A percentile compares a stretch with the other conserved stretches of the same genome.
phyloP scores from a whole-genome alignment of 768 basidiomycete species.

The Kwoniella dejecticola region DNA sequence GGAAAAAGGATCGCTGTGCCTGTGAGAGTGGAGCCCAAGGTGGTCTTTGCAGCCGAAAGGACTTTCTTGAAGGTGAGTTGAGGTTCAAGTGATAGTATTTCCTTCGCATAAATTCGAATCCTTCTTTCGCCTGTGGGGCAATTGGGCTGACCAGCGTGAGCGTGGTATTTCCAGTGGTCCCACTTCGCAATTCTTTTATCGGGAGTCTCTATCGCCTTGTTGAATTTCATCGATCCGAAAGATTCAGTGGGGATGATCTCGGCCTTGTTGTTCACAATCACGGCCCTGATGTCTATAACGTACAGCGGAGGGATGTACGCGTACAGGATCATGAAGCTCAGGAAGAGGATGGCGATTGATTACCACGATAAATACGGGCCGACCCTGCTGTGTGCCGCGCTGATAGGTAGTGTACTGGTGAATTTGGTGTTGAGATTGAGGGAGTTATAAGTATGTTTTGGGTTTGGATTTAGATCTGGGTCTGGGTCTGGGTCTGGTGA shows the following conservation, averaged over 20 bases:
- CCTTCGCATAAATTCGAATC: too few relatives aligned
- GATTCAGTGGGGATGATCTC: constrained; percentile 73
- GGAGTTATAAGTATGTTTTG: constrained; percentile 43
- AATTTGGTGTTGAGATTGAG: constrained; percentile 49
- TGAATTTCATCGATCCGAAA: constrained; percentile 53
- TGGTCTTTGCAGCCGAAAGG: constrained; percentile 89
- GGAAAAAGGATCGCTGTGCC: constrained; percentile 92
- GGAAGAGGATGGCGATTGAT: constrained; percentile 47
- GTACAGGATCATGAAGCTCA: constrained; percentile 47
- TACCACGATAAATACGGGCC: constrained; percentile 56
- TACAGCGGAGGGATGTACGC: constrained; percentile 66
- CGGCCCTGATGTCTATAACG: constrained; percentile 82
- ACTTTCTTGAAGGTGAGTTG: constrained; percentile 77
- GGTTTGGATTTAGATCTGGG: too few relatives aligned
- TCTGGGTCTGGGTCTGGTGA: too few relatives aligned
- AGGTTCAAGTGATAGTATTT: background rate
- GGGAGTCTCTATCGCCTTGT: constrained; percentile 63
- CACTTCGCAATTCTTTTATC: constrained; percentile 64
- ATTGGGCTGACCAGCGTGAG: too few relatives aligned
- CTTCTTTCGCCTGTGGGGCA: too few relatives aligned
- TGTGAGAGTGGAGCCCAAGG: constrained; percentile 93
- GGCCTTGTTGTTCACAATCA: constrained; percentile 82
- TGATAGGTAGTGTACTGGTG: constrained; percentile 48
- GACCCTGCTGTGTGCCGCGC: constrained; percentile 41
- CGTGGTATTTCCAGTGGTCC: constrained; percentile 41